Evolutionary conservation across 495 filamentous ascomycete genomes (phyloP), one percentile per base, ranked within the genome.

Genomic region (Cercophora sp.): DNA sequence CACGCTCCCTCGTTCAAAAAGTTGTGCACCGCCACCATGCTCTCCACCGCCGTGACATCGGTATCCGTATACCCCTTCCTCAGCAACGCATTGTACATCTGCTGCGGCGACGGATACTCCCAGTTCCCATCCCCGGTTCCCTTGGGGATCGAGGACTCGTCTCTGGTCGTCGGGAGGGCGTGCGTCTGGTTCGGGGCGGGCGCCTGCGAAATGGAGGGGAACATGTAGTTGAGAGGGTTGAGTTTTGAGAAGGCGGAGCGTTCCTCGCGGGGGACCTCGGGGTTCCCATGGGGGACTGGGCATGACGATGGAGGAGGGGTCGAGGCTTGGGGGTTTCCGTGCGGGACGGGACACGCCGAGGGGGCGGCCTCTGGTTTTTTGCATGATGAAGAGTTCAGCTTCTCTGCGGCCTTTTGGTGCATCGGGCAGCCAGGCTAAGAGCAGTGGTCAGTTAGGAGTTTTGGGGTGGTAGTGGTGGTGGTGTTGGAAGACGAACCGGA

Each of bases 51-150:
- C 47, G 91, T 91, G 51, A 87, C 81, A 39, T 93, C 90, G 0
- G 92, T 96, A 62, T 96, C 91, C 0, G 88, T 91, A 69, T 96
- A 89, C 16, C 93, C 93, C 69, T 99, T 97, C 45, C 94, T 85
- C 48, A 95, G 71, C 76, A 97, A 85, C 0, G 94, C 93, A 63
- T 97, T 99, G 73, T 96, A 97, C 93, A 97, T 97, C 67, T 97
- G 93, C 71, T 97, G 94, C 8, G 94, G 92, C 0, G 90, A 96
- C 0, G 93, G 94, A 64, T 97, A 97, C 67, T 96, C 94, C 93
- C 93, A 97, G 61, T 89, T 93, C 10, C 83, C 83, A 15, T 80
- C 73, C 32, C 77, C 79, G 59, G 85, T 81, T 56, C 88, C 91
- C 48, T 85, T 82, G 18, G 94, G 93, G 54, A 99, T 99, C 1